Evolutionary conservation across 495 filamentous ascomycete genomes (phyloP).

Genomic region (Oidiodendron maius): DNA sequence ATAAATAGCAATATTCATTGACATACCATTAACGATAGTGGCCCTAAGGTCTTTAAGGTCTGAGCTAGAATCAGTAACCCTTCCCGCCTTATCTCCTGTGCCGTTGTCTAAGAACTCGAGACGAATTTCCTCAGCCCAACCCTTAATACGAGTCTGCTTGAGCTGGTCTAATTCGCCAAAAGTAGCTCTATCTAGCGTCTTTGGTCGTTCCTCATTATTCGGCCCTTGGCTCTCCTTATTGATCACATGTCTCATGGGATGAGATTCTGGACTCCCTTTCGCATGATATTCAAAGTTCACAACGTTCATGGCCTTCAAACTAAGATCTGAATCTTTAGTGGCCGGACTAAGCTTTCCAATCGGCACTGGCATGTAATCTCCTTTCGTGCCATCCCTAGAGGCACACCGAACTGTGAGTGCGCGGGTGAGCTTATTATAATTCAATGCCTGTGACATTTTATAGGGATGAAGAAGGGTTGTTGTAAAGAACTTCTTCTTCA

Average conservation of each 20-base stretch:
- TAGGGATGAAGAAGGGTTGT: conserved; percentile 19
- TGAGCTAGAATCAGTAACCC: too few species aligned
- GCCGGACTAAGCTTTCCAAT: not conserved
- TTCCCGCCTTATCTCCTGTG: too few species aligned
- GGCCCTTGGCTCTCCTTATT: not conserved
- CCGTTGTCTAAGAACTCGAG: not conserved
- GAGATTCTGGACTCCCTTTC: not conserved
- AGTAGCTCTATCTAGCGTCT: not conserved
- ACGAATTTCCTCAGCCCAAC: not conserved
- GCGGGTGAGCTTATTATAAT: conserved; percentile 6
- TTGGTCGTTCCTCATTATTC: not conserved
- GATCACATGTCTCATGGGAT: not conserved
- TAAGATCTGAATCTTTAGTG: not conserved
- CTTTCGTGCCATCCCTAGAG: not conserved
- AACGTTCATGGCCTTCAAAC: not conserved
- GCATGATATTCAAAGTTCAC: not conserved
- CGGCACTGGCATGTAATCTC: not conserved
- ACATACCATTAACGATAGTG: too few species aligned
- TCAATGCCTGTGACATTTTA: not conserved
- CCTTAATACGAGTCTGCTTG: not conserved
- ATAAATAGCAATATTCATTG: too few species aligned
- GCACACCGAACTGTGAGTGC: conserved; percentile 6
- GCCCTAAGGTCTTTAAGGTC: too few species aligned
- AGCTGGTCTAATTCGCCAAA: not conserved
- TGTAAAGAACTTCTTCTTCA: conserved; percentile 17